A percentile compares a stretch with the other conserved stretches of the same genome.
Conservation (phyloP, 352 stramenopile species). For the Globisporangium emineosum region DNA sequence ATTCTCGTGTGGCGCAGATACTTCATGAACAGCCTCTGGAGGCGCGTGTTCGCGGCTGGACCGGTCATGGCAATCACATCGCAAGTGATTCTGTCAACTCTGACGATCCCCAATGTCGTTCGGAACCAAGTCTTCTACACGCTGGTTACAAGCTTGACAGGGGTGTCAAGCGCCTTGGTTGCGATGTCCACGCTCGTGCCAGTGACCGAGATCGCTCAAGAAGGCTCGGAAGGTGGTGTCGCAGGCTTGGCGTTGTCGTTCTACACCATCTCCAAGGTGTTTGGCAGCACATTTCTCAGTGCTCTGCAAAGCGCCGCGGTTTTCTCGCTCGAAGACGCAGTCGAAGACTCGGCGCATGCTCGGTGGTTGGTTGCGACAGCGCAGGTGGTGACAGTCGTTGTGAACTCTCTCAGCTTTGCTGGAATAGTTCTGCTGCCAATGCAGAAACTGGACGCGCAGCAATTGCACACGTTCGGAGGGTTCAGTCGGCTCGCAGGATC, state of each 20-base stretch:
- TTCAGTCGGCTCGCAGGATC: conserved; percentile 45
- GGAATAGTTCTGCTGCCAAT: conserved; percentile 24
- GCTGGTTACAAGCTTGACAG: conserved; percentile 23
- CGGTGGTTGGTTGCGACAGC: conserved; percentile 11
- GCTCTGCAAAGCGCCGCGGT: conserved; percentile 9
- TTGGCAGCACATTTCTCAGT: conserved; percentile 16
- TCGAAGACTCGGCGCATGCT: conserved; percentile 6
- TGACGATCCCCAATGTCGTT: conserved; percentile 26
- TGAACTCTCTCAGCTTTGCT: conserved; percentile 13
- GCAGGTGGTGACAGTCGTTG: conserved; percentile 13
- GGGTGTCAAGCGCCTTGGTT: conserved; percentile 29
- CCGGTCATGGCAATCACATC: conserved; percentile 29
- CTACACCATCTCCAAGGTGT: conserved; percentile 20
- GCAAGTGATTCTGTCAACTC: conserved; percentile 22
- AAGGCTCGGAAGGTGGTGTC: conserved; percentile 18
- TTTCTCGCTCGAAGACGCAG: not conserved
- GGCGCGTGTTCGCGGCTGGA: conserved; percentile 29
- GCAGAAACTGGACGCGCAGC: conserved; percentile 48
- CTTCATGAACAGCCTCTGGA: conserved; percentile 39
- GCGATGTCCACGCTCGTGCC: conserved; percentile 33
- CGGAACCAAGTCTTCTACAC: conserved; percentile 28
- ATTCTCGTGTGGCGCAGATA: conserved; percentile 32
- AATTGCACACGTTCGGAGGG: conserved; percentile 34
- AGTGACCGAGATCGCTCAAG: conserved; percentile 18
- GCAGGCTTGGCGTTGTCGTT: conserved; percentile 16